Evolutionary conservation across 164 flowering plant genomes (phyloP).

Genomic region (Saururus chinensis): DNA sequence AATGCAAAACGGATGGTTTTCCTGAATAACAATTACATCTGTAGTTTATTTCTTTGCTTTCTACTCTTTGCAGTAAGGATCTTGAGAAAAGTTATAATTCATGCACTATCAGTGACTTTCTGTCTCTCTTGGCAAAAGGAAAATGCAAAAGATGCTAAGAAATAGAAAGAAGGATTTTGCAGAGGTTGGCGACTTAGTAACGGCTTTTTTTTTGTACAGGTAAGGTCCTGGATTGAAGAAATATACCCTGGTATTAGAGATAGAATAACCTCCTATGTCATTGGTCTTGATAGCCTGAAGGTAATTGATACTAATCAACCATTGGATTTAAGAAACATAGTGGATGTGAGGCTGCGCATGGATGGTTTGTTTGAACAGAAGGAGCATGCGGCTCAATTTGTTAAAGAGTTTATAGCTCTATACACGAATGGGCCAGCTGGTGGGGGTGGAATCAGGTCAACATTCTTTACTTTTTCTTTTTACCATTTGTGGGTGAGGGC

Average conservation of each 20-base stretch:
- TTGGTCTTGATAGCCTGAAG: constrained; percentile 86
- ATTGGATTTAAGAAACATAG: constrained; percentile 9
- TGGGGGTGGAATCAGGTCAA: constrained; percentile 90
- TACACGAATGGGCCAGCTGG: constrained; percentile 99
- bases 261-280: constrained; percentile 56
- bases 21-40: too few relatives aligned
- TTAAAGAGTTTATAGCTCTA: constrained; percentile 67
- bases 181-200: neutral
- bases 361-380: constrained; percentile 73
- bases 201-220: constrained; percentile 23
- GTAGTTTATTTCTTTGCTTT: neutral
- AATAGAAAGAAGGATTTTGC: neutral
- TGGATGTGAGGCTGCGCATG: constrained; percentile 79
- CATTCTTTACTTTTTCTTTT: neutral
- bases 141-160: neutral
- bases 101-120: too few relatives aligned
- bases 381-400: constrained; percentile 67
- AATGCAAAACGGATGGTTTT: too few relatives aligned
- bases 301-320: constrained; percentile 18
- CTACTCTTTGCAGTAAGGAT: neutral
- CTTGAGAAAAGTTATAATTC: neutral
- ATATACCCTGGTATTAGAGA: constrained; percentile 36
- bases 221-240: constrained; percentile 91
- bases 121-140: neutral
- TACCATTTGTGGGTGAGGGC: too few relatives aligned